phyloP scores from a whole-genome alignment of 2,329 filamentous ascomycete genomes.

The Furcasterigmium sp. region DNA sequence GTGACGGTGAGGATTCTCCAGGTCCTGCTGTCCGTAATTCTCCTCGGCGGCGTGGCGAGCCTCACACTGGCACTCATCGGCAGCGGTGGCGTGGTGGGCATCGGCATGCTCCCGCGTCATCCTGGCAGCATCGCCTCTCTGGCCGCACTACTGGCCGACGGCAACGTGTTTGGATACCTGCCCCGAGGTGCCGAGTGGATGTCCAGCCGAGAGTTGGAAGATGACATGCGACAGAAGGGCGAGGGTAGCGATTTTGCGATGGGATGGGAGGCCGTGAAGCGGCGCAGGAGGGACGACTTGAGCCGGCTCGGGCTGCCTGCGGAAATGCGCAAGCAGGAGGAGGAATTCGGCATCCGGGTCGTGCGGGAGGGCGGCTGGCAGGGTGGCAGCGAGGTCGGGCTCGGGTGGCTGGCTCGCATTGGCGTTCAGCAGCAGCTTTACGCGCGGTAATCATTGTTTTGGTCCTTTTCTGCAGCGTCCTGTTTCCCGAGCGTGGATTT shows the following conservation, averaged over 20 bases:
- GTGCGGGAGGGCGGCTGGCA: conserved; percentile 10
- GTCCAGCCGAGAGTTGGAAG: not conserved
- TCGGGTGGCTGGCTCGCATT: conserved; percentile 11
- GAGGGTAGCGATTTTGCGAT: conserved; percentile 17
- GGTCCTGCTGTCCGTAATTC: conserved; percentile 17
- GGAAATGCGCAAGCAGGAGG: conserved; percentile 1
- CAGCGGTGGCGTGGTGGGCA: not conserved
- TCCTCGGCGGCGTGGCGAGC: not conserved
- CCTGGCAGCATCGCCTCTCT: conserved; percentile 29
- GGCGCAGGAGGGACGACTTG: conserved; percentile 4
- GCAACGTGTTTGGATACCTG: conserved; percentile 25
- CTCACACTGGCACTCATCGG: conserved; percentile 17
- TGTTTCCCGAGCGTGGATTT: too few relatives aligned
- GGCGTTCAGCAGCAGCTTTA: conserved; percentile 6
- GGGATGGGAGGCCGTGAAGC: conserved; percentile 15
- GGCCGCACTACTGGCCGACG: conserved; percentile 28
- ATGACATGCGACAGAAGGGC: not conserved
- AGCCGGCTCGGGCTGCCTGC: not conserved
- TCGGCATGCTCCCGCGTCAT: conserved; percentile 18
- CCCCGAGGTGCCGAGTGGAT: conserved; percentile 20
- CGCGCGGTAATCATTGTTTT: not conserved
- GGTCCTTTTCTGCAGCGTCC: not conserved
- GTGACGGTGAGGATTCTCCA: conserved; percentile 27
- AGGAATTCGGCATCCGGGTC: conserved; percentile 11
- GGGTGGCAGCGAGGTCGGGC: conserved; percentile 11